phyloP scores from a whole-genome alignment of 768 basidiomycete genomes.

The Tylopilus cervinicoccineus region DNA sequence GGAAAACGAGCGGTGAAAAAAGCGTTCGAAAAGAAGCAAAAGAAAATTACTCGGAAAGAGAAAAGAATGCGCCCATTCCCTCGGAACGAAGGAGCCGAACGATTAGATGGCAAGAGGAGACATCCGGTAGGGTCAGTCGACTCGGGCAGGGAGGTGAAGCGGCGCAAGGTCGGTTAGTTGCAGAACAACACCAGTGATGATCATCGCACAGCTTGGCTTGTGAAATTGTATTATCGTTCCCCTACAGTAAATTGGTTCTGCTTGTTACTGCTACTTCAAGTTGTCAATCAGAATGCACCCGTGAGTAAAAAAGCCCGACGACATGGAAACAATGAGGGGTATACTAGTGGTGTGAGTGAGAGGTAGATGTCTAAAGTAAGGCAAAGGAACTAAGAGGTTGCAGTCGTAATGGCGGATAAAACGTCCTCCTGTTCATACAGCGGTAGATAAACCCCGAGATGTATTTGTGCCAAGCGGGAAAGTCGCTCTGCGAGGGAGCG shows the following conservation, averaged over 20 bases:
- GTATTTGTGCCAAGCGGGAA: conserved; percentile 66
- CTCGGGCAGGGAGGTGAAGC: conserved; percentile 14
- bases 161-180: conserved; percentile 18
- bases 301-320: conserved; percentile 20
- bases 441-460: conserved; percentile 72
- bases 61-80: conserved; percentile 77
- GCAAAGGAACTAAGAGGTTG: conserved; percentile 14
- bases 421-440: conserved; percentile 66
- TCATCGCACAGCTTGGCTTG: not conserved
- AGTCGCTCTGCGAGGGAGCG: conserved; percentile 65
- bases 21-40: conserved; percentile 85
- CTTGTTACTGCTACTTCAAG: conserved; percentile 25
- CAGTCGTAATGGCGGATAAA: conserved; percentile 20
- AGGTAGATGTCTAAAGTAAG: conserved; percentile 23
- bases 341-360: conserved; percentile 19
- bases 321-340: conserved; percentile 29
- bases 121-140: conserved; percentile 14
- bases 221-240: conserved; percentile 23
- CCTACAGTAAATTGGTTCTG: conserved; percentile 28
- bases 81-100: conserved; percentile 14
- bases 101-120: conserved; percentile 12
- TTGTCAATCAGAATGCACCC: conserved; percentile 25
- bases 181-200: no score
- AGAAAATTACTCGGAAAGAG: conserved; percentile 84
- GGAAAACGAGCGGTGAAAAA: conserved; percentile 82